phyloP scores from a whole-genome alignment of 441 rosid species.

The Gossypium schwendimanii region DNA sequence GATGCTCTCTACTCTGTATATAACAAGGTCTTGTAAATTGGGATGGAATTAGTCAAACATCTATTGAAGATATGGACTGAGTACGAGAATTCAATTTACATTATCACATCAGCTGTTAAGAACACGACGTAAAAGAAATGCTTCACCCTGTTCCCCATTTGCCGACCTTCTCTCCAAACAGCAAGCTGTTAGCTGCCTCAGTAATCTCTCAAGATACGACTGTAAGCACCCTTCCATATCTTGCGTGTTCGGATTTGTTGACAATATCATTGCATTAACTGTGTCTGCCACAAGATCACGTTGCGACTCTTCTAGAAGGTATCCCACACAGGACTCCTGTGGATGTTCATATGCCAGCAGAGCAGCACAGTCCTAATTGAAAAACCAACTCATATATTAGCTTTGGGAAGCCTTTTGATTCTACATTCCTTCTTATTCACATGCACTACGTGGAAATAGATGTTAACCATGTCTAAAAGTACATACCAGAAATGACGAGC shows the following conservation, averaged over 20 bases:
- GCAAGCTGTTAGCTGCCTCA: constrained; percentile 70
- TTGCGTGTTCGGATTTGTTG: constrained; percentile 53
- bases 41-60: not conserved
- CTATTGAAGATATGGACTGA: constrained; percentile 12
- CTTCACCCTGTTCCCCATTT: constrained; percentile 74
- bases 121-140: constrained; percentile 45
- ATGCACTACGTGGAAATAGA: not conserved
- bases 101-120: constrained; percentile 32
- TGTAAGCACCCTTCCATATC: constrained; percentile 40
- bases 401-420: not conserved
- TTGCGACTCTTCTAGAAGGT: constrained; percentile 65
- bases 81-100: not conserved
- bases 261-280: constrained; percentile 70
- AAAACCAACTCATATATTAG: constrained; percentile 8
- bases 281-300: constrained; percentile 82
- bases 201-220: constrained; percentile 56
- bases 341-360: constrained; percentile 73
- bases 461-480: not conserved
- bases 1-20: no score
- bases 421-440: not conserved
- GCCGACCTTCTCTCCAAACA: constrained; percentile 56
- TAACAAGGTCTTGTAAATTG: not conserved
- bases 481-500: not conserved
- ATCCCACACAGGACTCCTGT: constrained; percentile 54
- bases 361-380: constrained; percentile 65